Percentiles rank a stretch among this genome's conserved stretches.
phyloP scores from a whole-genome alignment of 495 filamentous ascomycete genomes.

The Lasiosphaeriaceae sp. region DNA sequence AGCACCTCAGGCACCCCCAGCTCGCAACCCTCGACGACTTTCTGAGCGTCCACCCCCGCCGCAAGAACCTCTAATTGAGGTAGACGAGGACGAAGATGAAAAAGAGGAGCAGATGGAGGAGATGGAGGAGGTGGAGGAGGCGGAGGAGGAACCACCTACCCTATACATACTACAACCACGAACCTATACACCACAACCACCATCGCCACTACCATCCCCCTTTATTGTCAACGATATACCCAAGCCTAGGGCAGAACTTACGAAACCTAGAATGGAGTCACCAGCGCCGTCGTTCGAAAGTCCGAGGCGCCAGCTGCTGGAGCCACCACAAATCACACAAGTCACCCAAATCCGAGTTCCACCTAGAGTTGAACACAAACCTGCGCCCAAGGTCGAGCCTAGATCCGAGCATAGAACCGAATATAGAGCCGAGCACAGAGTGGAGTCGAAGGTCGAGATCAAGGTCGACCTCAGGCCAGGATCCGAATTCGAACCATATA shows the following conservation, averaged over 20 bases:
- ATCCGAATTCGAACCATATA: background rate
- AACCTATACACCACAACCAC: constrained; percentile 51
- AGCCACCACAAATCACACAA: background rate
- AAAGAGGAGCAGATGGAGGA: constrained; percentile 11
- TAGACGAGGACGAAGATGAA: constrained; percentile 8
- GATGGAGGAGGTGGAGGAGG: background rate
- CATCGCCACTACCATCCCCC: constrained; percentile 45
- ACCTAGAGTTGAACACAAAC: no score
- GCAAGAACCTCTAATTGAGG: background rate
- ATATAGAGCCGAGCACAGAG: background rate
- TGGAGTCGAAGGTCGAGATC: background rate
- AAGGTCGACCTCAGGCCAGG: background rate
- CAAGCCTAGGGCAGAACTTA: constrained; percentile 3
- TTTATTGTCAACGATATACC: constrained; percentile 13
- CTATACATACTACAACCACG: constrained; percentile 49
- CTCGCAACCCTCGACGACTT: constrained; percentile 27
- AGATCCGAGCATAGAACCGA: background rate
- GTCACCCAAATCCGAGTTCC: background rate
- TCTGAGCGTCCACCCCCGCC: constrained; percentile 19
- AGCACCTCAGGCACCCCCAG: constrained; percentile 13
- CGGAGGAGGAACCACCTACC: constrained; percentile 24
- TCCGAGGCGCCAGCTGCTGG: constrained; percentile 8
- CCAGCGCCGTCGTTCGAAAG: background rate
- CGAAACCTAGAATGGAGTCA: background rate
- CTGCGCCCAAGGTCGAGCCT: background rate